Evolutionary conservation across 2,329 filamentous ascomycete genomes (phyloP).

Genomic region (Phoma sp.): DNA sequence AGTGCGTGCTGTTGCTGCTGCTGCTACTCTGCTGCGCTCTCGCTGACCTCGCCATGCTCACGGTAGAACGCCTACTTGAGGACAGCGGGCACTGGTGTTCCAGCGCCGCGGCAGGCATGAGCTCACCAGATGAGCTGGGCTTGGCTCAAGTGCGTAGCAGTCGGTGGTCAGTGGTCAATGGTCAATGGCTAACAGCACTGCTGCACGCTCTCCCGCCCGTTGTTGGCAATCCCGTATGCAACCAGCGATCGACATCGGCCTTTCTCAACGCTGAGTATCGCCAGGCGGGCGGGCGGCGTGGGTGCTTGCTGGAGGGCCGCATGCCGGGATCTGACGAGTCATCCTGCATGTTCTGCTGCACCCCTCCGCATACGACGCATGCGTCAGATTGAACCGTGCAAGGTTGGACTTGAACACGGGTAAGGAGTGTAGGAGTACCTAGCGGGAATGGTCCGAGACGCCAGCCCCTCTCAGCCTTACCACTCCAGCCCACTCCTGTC

Average conservation of each 20-base stretch:
- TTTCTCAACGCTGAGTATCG: slow-evolving; percentile 18
- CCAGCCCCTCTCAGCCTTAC: slow-evolving; percentile 30
- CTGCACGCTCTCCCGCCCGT: slow-evolving; percentile 23
- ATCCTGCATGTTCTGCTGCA: slow-evolving; percentile 25
- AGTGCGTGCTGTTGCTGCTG: neutral
- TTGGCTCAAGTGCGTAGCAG: too few species aligned
- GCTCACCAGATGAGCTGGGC: too few species aligned
- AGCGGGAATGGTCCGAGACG: slow-evolving; percentile 1
- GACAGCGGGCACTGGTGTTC: slow-evolving; percentile 16
- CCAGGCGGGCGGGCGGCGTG: slow-evolving; percentile 4
- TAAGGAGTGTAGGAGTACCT: slow-evolving; percentile 20
- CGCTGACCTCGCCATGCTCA: neutral
- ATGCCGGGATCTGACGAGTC: slow-evolving; percentile 17
- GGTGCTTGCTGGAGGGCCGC: slow-evolving; percentile 6
- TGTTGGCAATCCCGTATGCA: slow-evolving; percentile 25
- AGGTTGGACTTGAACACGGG: slow-evolving; percentile 19
- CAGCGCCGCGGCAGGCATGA: slow-evolving; percentile 23
- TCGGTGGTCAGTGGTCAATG: too few species aligned
- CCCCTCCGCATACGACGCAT: slow-evolving; percentile 20
- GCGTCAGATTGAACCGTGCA: slow-evolving; percentile 20
- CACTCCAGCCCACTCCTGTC: slow-evolving; percentile 9
- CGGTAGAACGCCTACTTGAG: neutral
- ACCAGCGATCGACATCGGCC: slow-evolving; percentile 24
- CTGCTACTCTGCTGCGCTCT: neutral
- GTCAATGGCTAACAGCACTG: too few species aligned